Evolutionary conservation across 1,139 yeast species (phyloP).

Genomic region (Magnusiomyces magnusii): DNA sequence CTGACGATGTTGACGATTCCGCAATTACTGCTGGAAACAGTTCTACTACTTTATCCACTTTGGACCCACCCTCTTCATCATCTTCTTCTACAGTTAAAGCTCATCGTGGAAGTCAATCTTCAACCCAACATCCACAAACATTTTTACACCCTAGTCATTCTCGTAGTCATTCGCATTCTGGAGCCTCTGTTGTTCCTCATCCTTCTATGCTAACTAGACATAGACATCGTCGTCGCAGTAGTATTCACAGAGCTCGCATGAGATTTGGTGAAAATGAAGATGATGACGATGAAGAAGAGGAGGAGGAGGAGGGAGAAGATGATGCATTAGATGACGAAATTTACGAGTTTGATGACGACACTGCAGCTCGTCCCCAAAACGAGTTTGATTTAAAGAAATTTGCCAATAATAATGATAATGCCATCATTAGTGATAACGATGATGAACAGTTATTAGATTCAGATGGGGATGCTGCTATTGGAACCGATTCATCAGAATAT

Average conservation of each 20-base stretch:
- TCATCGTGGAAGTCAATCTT: neutral
- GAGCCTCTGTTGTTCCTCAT: neutral
- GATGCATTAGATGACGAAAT: constrained; percentile 9
- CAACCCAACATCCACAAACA: constrained; percentile 2
- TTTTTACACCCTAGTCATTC: neutral
- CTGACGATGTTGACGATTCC: constrained; percentile 9
- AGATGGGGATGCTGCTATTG: neutral
- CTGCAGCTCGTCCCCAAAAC: constrained; percentile 4
- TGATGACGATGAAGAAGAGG: constrained; percentile 13
- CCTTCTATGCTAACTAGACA: neutral
- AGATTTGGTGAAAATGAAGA: constrained; percentile 13
- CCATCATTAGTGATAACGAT: constrained; percentile 8
- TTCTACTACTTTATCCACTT: constrained; percentile 9
- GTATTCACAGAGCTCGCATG: constrained; percentile 15
- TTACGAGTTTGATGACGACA: constrained; percentile 12
- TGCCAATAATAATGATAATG: neutral
- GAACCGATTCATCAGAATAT: neutral
- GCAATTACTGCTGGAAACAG: constrained; percentile 1
- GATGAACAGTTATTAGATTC: constrained; percentile 9
- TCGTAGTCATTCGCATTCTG: neutral
- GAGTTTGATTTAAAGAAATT: neutral
- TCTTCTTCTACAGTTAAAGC: constrained; percentile 1
- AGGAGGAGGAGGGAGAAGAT: constrained; percentile 10
- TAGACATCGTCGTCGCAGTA: constrained; percentile 12
- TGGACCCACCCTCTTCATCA: neutral